phyloP scores from a whole-genome alignment of 164 flowering plant species.

The Amborella trichopoda region DNA sequence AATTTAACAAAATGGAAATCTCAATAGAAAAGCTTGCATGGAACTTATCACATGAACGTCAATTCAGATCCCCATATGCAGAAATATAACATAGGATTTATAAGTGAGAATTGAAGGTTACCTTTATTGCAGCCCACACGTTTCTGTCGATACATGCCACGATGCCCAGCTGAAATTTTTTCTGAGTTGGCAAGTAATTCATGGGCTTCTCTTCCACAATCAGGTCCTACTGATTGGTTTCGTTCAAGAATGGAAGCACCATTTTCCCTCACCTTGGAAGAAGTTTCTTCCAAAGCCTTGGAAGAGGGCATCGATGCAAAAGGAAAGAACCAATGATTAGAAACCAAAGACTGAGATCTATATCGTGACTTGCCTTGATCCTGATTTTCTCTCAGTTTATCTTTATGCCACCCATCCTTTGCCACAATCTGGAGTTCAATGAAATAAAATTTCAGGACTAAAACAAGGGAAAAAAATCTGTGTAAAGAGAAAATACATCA shows the following conservation, averaged over 20 bases:
- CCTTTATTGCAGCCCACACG: slow-evolving; percentile 23
- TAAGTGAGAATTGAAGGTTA: slow-evolving; percentile 9
- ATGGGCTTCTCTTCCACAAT: slow-evolving; percentile 1
- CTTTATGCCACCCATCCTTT: slow-evolving; percentile 44
- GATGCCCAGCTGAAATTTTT: slow-evolving; percentile 6
- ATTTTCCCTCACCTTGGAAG: slow-evolving; percentile 10
- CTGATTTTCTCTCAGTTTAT: slow-evolving; percentile 26
- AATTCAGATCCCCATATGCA: no score
- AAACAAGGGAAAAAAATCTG: not conserved
- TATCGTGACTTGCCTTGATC: slow-evolving; percentile 5
- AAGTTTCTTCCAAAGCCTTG: slow-evolving; percentile 9
- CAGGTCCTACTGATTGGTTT: slow-evolving; percentile 7
- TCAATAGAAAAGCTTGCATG: no score
- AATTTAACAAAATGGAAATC: no score
- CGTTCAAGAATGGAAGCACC: slow-evolving; percentile 5
- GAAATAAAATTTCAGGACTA: not conserved
- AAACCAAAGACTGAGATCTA: slow-evolving; percentile 9
- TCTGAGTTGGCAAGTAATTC: slow-evolving; percentile 13
- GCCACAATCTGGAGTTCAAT: slow-evolving; percentile 38
- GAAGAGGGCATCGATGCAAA: slow-evolving; percentile 14
- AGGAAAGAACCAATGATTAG: slow-evolving; percentile 49
- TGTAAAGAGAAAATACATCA: slow-evolving; percentile 2
- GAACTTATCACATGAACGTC: no score
- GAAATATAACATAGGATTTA: no score
- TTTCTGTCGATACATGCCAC: slow-evolving; percentile 13